Evolutionary conservation across 2,329 filamentous ascomycete genomes (phyloP), one percentile per base, ranked within the genome.

Genomic region (Juglanconis oblonga): DNA sequence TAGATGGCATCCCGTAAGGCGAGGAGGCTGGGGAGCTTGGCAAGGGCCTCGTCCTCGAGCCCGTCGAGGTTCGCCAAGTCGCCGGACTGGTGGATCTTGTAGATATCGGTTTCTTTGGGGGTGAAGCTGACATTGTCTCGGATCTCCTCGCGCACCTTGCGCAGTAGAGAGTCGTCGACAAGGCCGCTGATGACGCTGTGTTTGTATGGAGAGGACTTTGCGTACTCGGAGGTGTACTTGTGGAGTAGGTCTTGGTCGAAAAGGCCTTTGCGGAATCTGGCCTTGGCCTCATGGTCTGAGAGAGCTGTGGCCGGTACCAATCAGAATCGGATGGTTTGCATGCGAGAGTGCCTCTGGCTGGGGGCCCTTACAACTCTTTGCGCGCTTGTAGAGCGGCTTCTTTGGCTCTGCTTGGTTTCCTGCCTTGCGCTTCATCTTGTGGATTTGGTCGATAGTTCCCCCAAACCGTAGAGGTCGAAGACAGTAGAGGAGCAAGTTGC

Each of bases 1-100:
- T 99, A 99, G 67, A 99, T 81, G 50, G 93, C 91, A 77, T 99
- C 92, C 74, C 95, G 90, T n/a, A 99, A 85, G 62, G 87, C 85
- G 48, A 97, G 85, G n/a, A 99, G 81, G 11, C 91, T 96, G 0
- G 95, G 95, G 13, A 99, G 80, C 71, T 92, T 92, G 63, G 89
- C 84, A 57, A 98, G 83, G 6, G 93, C 92, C 7, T 88, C 87
- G 71, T 96, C 88, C 64, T 96, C 91, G 48, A 99, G 85, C 31
- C 95, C 95, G 75, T 97, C 94, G 61, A 99, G 86, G 76, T 99
- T 99, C 51, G 95, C 95, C 38, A 99, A 84, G 73, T 99, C 95
- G 66, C 95, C 95, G 4, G 94, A 98, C 79, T 99, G 95, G 82
- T 97, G 93, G 71, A 99, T 98, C 77, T 96, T 97, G 84, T 99